Conservation (phyloP, 345 rosid species). For the Euphorbia tirucalli region DNA sequence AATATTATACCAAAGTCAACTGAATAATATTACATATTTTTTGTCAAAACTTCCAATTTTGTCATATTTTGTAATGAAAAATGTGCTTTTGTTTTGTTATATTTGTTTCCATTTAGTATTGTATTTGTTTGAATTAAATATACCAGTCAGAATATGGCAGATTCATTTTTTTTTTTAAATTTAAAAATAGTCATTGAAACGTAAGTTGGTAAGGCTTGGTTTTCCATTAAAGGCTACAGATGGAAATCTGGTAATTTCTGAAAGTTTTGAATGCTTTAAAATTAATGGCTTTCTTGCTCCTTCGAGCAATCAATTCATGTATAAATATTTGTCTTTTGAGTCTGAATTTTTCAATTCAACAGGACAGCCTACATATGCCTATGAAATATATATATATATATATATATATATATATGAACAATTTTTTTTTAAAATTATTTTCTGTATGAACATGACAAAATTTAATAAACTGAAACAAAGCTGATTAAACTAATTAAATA, state of each 20-base stretch:
- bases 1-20: not conserved
- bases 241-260: conserved; percentile 17
- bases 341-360: not conserved
- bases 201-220: conserved; percentile 17
- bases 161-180: no score
- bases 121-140: not conserved
- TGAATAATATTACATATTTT: not conserved
- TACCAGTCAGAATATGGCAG: no score
- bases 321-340: not conserved
- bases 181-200: not conserved
- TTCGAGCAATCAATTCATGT: conserved; percentile 18
- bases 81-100: not conserved
- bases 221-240: conserved; percentile 32
- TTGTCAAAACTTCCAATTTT: not conserved
- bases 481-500: no score
- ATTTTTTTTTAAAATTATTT: no score
- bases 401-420: no score
- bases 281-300: no score
- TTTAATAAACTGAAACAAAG: no score
- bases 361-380: no score
- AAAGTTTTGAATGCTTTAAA: conserved; percentile 13
- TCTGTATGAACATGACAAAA: no score
- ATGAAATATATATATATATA: conserved; percentile 5
- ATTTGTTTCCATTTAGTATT: not conserved
- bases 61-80: not conserved